Percentiles rank a stretch among this genome's conserved stretches.
Conservation (phyloP, 2,329 filamentous ascomycete species). For the Colletotrichum theobromicola region DNA sequence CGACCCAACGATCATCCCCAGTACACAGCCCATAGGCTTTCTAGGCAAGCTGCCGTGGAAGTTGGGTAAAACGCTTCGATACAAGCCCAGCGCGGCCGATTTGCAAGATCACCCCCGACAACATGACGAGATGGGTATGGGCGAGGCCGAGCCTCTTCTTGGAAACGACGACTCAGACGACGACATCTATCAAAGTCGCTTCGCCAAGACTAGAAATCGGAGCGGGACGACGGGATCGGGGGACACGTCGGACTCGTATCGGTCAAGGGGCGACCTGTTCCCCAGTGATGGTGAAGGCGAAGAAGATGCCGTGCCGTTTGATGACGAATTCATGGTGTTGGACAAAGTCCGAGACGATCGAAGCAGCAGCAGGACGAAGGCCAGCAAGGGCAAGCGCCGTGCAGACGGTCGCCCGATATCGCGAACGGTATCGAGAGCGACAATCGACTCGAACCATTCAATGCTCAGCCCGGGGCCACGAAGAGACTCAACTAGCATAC, state of each 20-base stretch:
- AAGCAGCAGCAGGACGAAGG: conserved; percentile 62
- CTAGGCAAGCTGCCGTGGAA: conserved; percentile 84
- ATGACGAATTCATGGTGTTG: conserved; percentile 90
- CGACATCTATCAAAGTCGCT: conserved; percentile 31
- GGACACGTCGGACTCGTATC: conserved; percentile 83
- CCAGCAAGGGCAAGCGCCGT: conserved; percentile 64
- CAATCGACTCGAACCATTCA: conserved; percentile 51
- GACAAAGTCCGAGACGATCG: conserved; percentile 78
- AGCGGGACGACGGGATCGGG: conserved; percentile 82
- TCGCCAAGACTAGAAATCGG: conserved; percentile 59
- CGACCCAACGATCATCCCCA: conserved; percentile 90
- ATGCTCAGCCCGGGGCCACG: conserved; percentile 13
- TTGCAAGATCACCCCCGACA: conserved; percentile 82
- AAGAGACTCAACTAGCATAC: conserved; percentile 28
- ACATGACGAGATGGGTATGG: conserved; percentile 42
- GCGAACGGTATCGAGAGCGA: conserved; percentile 64
- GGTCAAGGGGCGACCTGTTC: conserved; percentile 88
- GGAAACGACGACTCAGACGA: conserved; percentile 33
- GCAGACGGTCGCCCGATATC: conserved; percentile 42
- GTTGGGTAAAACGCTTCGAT: conserved; percentile 80
- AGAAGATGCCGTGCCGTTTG: conserved; percentile 90
- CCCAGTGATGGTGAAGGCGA: conserved; percentile 86
- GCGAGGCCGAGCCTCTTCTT: conserved; percentile 76
- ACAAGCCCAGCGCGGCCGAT: conserved; percentile 90
- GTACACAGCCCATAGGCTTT: conserved; percentile 85